Evolutionary conservation across 139 green algal species (phyloP), one percentile per base, ranked within the genome.

Genomic region (Ulvella scutata): DNA sequence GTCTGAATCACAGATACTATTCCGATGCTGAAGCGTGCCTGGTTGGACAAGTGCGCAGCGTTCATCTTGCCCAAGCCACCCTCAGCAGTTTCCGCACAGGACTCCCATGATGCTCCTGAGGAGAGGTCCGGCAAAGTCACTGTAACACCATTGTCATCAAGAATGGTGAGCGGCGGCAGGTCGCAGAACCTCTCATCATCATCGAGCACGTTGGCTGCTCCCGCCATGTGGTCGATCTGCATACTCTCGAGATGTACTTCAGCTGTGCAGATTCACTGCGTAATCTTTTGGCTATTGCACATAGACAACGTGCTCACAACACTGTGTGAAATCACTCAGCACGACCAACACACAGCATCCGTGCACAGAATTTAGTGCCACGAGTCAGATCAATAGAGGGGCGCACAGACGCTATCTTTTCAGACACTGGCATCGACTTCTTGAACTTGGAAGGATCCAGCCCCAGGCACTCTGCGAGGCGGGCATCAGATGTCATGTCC

Each of bases 381-480:
- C n/a, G n/a, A n/a, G n/a, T n/a, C n/a, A n/a, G n/a, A 35, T 13
- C 35, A 33, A 17, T 72, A 35, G 39, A 39, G 39, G 0, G 7
- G 23, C 39, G 33, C 39, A 72, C 28, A 10, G 38, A 26, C 4
- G 33, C 44, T 26, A 72, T 34, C 44, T 38, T 44, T 44, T 37
- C 75, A 36, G 61, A n/a, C 51, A 26, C 51, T 29, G 51, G 51
- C 33, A 26, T 26, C 33, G 51, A 67, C 9, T 26, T n/a, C 34
- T 80, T 74, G 79, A 90, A 96, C 35, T 86, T 85, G 20, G 85
- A 79, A 3, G 89, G 67, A 78, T 98, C 93, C 72, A 99, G 82
- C 13, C 95, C 95, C 39, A 99, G 84, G 85, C 91, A 97, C 37
- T 96, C 88, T 3, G 95, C 95, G 34, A 99, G 81, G 36, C 85